These are phyloP conservation scores for Pestalotiopsis sp. DNA, from an alignment of 2,329 filamentous ascomycete genomes.

Conservation along the genomic window DNA sequence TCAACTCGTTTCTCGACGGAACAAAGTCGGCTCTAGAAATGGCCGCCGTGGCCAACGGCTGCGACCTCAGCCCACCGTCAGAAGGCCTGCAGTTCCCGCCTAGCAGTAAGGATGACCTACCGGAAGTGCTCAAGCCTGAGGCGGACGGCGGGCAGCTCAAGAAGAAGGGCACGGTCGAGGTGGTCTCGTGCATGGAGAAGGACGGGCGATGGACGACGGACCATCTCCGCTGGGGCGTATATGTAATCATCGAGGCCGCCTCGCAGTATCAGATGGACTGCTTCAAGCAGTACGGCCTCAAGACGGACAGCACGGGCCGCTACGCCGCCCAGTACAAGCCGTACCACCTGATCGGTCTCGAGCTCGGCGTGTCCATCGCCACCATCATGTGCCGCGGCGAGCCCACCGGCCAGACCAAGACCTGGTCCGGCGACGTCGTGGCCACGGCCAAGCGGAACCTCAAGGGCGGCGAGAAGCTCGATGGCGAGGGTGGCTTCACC, in stretches of 20 bases:
- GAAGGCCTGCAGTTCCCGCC: constrained; percentile 43
- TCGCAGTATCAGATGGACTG: constrained; percentile 41
- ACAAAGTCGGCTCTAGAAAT: constrained; percentile 48
- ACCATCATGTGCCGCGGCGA: constrained; percentile 45
- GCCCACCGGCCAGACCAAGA: constrained; percentile 44
- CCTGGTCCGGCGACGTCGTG: constrained; percentile 44
- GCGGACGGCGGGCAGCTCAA: constrained; percentile 41
- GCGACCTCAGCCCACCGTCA: constrained; percentile 39
- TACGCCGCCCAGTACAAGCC: constrained; percentile 47
- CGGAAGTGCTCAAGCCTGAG: constrained; percentile 38
- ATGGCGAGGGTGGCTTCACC: constrained; percentile 45
- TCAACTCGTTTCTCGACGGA: constrained; percentile 49
- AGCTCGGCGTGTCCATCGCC: constrained; percentile 43
- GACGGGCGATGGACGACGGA: constrained; percentile 41
- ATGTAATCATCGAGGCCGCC: constrained; percentile 43
- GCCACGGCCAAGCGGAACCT: constrained; percentile 46
- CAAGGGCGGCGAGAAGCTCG: constrained; percentile 42
- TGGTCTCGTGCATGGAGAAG: constrained; percentile 43
- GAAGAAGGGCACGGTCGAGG: constrained; percentile 43
- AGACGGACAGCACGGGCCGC: constrained; percentile 39
- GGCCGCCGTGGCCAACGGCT: constrained; percentile 47
- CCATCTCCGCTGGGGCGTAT: constrained; percentile 42
- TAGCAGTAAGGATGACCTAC: constrained; percentile 42
- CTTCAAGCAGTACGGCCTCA: constrained; percentile 44
- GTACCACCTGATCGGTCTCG: constrained; percentile 46